Evolutionary conservation across 106 monocot genomes (phyloP).

Genomic region (Dendrobium catenatum): DNA sequence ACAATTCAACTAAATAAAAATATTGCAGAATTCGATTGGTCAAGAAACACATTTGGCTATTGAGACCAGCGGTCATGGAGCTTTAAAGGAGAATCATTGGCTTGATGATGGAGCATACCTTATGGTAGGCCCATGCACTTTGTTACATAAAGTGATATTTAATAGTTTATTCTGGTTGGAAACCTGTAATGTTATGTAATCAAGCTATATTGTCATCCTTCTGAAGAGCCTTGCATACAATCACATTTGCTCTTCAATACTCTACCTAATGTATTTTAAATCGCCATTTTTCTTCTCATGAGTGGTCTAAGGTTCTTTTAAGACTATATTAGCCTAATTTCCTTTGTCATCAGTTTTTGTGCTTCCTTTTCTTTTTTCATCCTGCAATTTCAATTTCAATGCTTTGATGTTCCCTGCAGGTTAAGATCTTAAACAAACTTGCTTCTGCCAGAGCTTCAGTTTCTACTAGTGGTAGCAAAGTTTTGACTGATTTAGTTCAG

Average conservation of each 20-base stretch:
- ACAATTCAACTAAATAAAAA: constrained; percentile 6
- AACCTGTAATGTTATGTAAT: neutral
- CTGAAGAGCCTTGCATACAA: neutral
- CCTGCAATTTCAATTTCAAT: neutral
- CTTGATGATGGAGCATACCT: constrained; percentile 98
- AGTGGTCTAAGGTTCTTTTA: neutral
- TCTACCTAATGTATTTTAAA: neutral
- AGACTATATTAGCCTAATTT: neutral
- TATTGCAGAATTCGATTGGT: constrained; percentile 79
- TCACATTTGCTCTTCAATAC: neutral
- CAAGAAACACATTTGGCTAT: constrained; percentile 94
- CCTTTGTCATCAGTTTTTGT: neutral
- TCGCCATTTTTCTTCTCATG: neutral
- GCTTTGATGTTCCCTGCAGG: constrained; percentile 32
- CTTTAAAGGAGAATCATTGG: constrained; percentile 92
- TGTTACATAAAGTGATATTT: neutral
- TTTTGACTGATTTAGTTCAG: constrained; percentile 83
- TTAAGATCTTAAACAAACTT: constrained; percentile 91
- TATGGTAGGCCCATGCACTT: constrained; percentile 55
- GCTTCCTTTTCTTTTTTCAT: neutral
- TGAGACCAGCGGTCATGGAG: constrained; percentile 99
- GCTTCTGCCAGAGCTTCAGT: constrained; percentile 59
- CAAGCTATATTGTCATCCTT: neutral
- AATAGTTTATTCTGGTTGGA: neutral
- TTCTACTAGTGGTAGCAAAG: constrained; percentile 49